Evolutionary conservation across 192 early-diverging fungal genomes (phyloP).

Genomic region (Hyaloraphidium curvatum): DNA sequence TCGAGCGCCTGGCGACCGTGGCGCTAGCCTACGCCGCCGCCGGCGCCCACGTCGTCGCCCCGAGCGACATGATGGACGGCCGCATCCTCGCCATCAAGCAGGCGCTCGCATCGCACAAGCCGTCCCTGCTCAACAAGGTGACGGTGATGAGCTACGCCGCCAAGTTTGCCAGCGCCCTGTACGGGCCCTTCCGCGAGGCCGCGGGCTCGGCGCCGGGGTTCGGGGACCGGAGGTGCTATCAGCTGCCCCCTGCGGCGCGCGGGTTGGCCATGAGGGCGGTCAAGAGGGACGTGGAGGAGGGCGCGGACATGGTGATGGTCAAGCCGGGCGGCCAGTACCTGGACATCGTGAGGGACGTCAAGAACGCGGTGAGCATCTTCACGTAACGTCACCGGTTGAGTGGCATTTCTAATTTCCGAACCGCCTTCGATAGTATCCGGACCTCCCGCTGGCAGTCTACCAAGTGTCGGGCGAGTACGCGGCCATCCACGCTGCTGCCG

Average conservation of each 20-base stretch:
- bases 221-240: slow-evolving; percentile 88
- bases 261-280: slow-evolving; percentile 80
- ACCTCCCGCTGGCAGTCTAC: slow-evolving; percentile 89
- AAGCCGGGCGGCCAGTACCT: slow-evolving; percentile 92
- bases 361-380: slow-evolving; percentile 18
- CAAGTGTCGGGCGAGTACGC: slow-evolving; percentile 66
- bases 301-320: slow-evolving; percentile 94
- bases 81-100: slow-evolving; percentile 86
- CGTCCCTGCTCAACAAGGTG: slow-evolving; percentile 41
- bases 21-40: slow-evolving; percentile 74
- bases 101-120: slow-evolving; percentile 44
- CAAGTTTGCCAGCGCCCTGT: slow-evolving; percentile 87
- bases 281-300: slow-evolving; percentile 68
- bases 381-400: background rate
- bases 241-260: slow-evolving; percentile 72
- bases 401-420: background rate
- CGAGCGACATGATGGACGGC: slow-evolving; percentile 97
- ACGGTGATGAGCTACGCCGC: slow-evolving; percentile 92
- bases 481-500: slow-evolving; percentile 58
- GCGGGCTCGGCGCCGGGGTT: slow-evolving; percentile 78
- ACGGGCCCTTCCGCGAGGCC: slow-evolving; percentile 92
- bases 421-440: slow-evolving; percentile 22
- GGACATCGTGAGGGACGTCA: slow-evolving; percentile 78
- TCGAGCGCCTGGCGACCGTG: slow-evolving; percentile 64
- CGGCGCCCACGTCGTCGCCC: slow-evolving; percentile 78